These are phyloP conservation scores for Phialophora macrospora DNA, from an alignment of 2,329 filamentous ascomycete genomes.

Conservation along the genomic window DNA sequence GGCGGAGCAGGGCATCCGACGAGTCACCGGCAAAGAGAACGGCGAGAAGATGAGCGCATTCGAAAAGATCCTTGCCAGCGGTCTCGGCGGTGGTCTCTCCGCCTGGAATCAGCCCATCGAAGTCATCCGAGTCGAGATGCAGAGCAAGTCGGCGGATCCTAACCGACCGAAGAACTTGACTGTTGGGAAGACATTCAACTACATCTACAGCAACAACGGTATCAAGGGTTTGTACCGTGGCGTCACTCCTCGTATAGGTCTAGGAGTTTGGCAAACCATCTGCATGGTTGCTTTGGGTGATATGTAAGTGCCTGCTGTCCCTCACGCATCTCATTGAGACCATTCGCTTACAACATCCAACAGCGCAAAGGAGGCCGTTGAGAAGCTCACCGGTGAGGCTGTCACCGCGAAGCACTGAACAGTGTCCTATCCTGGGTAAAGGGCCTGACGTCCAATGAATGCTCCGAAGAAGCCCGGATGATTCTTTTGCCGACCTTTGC, in stretches of 20 bases:
- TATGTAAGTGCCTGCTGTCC: slow-evolving; percentile 68
- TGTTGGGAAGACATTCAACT: slow-evolving; percentile 77
- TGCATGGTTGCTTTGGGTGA: slow-evolving; percentile 99
- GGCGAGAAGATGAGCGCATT: slow-evolving; percentile 74
- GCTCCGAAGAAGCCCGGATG: background rate
- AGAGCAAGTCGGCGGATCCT: slow-evolving; percentile 97
- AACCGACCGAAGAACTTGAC: slow-evolving; percentile 99
- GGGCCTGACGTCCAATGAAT: background rate
- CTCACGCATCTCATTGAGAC: slow-evolving; percentile 34
- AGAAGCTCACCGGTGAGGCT: slow-evolving; percentile 66
- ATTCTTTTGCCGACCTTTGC: background rate
- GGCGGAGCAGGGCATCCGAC: slow-evolving; percentile 86
- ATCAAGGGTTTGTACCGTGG: slow-evolving; percentile 93
- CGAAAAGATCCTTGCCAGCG: slow-evolving; percentile 89
- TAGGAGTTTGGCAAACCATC: slow-evolving; percentile 98
- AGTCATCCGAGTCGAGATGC: slow-evolving; percentile 99
- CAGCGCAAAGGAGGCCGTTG: slow-evolving; percentile 68
- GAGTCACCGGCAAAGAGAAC: slow-evolving; percentile 75
- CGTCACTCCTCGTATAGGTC: slow-evolving; percentile 88
- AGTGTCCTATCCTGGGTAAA: slow-evolving; percentile 14
- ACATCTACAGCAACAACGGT: slow-evolving; percentile 91
- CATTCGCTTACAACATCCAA: slow-evolving; percentile 34
- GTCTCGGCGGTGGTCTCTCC: slow-evolving; percentile 87
- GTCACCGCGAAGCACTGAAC: slow-evolving; percentile 69
- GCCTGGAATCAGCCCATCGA: slow-evolving; percentile 99